Evolutionary conservation across 2,329 filamentous ascomycete genomes (phyloP).

Genomic region (Helotiales sp.): DNA sequence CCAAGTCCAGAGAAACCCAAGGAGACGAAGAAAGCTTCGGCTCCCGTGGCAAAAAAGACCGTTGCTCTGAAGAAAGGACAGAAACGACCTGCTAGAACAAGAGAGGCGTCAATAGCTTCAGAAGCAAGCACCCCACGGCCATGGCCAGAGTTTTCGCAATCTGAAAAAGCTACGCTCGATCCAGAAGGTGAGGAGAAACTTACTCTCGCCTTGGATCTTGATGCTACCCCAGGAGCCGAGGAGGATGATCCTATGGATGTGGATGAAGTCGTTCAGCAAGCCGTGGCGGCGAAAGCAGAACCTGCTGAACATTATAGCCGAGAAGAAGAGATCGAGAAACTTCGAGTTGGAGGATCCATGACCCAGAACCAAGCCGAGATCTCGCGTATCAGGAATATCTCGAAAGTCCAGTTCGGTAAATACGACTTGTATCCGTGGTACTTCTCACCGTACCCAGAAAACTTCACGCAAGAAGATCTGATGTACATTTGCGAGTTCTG

Average conservation of each 20-base stretch:
- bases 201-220: constrained; percentile 37
- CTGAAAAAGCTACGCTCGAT: constrained; percentile 39
- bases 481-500: constrained; percentile 99
- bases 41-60: constrained; percentile 49
- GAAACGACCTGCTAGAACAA: constrained; percentile 43
- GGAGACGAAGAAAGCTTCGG: constrained; percentile 71
- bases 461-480: constrained; percentile 85
- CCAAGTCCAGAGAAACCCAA: constrained; percentile 82
- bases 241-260: constrained; percentile 54
- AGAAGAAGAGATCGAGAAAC: constrained; percentile 94
- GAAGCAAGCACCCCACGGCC: constrained; percentile 40
- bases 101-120: constrained; percentile 42
- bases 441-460: constrained; percentile 93
- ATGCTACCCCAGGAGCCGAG: constrained; percentile 41
- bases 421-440: constrained; percentile 97
- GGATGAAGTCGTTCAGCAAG: constrained; percentile 53
- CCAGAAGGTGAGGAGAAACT: constrained; percentile 39
- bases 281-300: constrained; percentile 43
- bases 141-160: constrained; percentile 41
- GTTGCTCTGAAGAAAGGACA: constrained; percentile 47
- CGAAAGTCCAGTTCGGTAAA: constrained; percentile 90
- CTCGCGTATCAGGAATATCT: constrained; percentile 92
- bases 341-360: constrained; percentile 95
- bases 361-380: constrained; percentile 98
- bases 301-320: constrained; percentile 62